These are phyloP conservation scores for Arabidopsis lyrata DNA, from an alignment of 441 rosid species.

Conservation along the genomic window DNA sequence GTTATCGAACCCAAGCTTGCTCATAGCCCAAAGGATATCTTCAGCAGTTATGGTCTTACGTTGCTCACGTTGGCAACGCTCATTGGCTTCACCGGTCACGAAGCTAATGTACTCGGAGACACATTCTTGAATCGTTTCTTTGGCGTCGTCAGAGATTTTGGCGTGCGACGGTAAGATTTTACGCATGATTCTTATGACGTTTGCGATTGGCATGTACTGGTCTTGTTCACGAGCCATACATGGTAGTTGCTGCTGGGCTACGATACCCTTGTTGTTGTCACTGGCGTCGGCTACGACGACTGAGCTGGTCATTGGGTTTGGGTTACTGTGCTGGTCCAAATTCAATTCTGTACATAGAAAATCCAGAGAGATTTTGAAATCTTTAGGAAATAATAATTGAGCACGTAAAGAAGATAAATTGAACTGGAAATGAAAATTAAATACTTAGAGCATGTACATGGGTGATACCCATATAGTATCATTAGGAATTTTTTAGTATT, in stretches of 20 bases:
- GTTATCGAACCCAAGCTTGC: constrained; percentile 83
- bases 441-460: too few relatives aligned
- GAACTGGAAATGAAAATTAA: background rate
- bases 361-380: background rate
- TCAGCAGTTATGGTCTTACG: constrained; percentile 89
- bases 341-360: constrained; percentile 28
- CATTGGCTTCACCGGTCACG: constrained; percentile 89
- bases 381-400: background rate
- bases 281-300: background rate
- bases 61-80: constrained; percentile 89
- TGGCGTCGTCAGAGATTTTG: constrained; percentile 90
- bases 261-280: constrained; percentile 2
- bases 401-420: background rate
- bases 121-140: constrained; percentile 90
- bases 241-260: constrained; percentile 31
- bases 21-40: constrained; percentile 87
- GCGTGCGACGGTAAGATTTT: constrained; percentile 66
- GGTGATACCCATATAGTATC: too few relatives aligned
- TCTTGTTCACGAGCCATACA: constrained; percentile 69
- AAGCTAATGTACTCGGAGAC: constrained; percentile 94
- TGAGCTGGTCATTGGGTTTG: constrained; percentile 20
- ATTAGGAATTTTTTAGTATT: too few relatives aligned
- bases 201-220: constrained; percentile 85
- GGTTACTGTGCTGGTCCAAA: constrained; percentile 34
- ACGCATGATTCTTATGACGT: constrained; percentile 87